Conservation (phyloP, 345 rosid species). For the Salix exigua region DNA sequence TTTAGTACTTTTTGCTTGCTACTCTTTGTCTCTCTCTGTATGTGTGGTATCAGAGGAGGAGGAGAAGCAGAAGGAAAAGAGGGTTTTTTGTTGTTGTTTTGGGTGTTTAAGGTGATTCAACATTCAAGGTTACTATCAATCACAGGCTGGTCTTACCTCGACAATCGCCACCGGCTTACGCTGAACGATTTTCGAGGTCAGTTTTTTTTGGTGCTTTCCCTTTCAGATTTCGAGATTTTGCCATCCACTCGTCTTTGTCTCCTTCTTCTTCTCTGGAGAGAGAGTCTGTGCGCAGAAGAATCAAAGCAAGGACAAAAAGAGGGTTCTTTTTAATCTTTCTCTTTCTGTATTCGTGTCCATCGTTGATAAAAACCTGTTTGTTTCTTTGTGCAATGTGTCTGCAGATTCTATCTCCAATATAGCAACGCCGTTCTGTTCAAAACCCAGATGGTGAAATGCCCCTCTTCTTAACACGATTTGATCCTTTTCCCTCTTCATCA, state of each 20-base stretch:
- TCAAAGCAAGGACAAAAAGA: not conserved
- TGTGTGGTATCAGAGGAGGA: not conserved
- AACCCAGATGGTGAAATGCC: constrained; percentile 61
- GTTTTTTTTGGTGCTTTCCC: constrained; percentile 23
- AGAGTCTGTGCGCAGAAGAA: not conserved
- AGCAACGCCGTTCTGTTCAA: constrained; percentile 16
- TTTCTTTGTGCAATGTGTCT: constrained; percentile 59
- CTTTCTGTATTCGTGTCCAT: constrained; percentile 28
- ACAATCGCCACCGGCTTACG: constrained; percentile 20
- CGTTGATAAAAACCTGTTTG: constrained; percentile 34
- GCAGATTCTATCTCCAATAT: constrained; percentile 33
- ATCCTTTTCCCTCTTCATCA: constrained; percentile 19
- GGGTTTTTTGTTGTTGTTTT: not conserved
- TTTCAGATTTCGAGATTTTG: constrained; percentile 14
- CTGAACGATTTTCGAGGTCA: constrained; percentile 29
- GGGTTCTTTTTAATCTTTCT: constrained; percentile 9
- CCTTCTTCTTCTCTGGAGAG: constrained; percentile 17
- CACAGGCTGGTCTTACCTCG: constrained; percentile 27
- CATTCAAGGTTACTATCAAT: constrained; percentile 11
- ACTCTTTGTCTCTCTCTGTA: not conserved
- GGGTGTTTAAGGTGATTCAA: not conserved
- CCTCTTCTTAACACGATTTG: constrained; percentile 40
- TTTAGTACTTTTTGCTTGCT: not conserved
- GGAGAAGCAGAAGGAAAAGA: not conserved
- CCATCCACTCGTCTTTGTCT: constrained; percentile 20